Conservation (phyloP, 352 stramenopile species). For the Pythium phragmiticola region DNA sequence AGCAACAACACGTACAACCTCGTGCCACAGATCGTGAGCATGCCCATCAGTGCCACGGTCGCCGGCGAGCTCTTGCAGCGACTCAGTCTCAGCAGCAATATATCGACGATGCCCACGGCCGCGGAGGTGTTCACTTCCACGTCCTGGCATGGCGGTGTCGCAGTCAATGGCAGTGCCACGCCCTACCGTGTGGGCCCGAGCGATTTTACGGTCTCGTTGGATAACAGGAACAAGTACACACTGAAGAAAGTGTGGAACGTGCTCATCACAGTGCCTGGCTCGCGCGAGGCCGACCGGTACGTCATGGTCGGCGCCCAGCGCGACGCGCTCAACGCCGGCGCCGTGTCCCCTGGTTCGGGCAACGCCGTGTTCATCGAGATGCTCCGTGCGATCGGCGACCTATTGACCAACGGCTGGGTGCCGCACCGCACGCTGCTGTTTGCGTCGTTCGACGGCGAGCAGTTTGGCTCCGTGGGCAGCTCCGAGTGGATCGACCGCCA, state of each 20-base stretch:
- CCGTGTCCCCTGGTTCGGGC: constrained; percentile 59
- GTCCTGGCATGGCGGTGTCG: constrained; percentile 33
- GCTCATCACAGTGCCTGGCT: constrained; percentile 65
- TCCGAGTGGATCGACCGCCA: constrained; percentile 85
- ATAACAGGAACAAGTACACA: constrained; percentile 67
- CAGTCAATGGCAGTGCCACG: constrained; percentile 13
- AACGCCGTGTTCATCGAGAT: constrained; percentile 82
- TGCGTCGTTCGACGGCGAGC: constrained; percentile 73
- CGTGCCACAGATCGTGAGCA: constrained; percentile 65
- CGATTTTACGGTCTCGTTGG: constrained; percentile 38
- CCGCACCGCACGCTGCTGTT: constrained; percentile 80
- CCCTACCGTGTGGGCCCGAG: constrained; percentile 39
- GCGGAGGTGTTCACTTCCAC: constrained; percentile 40
- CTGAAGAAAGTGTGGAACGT: constrained; percentile 82
- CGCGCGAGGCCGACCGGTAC: constrained; percentile 72
- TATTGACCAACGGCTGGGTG: constrained; percentile 69
- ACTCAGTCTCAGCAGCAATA: constrained; percentile 22
- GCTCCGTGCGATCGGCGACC: constrained; percentile 51
- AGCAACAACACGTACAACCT: constrained; percentile 83
- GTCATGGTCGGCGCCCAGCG: constrained; percentile 71
- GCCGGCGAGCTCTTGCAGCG: constrained; percentile 47
- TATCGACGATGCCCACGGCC: constrained; percentile 28
- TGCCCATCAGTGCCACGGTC: constrained; percentile 65
- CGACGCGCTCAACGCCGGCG: constrained; percentile 67
- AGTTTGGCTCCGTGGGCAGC: constrained; percentile 76